Percentiles rank a stretch among this genome's conserved stretches.
Evolutionary conservation across 768 basidiomycete species (phyloP).

Genomic region (Pleurotus cornucopiae): DNA sequence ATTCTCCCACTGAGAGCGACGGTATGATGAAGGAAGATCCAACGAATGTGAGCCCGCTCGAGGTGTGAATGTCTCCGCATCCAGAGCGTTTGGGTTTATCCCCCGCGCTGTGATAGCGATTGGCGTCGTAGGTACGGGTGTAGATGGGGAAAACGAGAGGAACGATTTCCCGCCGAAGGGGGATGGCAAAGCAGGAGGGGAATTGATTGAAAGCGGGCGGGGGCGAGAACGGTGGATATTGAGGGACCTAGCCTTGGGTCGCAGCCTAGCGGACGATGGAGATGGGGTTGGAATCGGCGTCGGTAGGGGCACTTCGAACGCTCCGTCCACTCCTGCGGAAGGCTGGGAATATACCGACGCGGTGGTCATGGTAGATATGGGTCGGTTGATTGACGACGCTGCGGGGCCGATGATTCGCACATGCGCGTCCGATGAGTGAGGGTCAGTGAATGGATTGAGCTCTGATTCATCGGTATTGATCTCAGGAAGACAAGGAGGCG

Average conservation of each 20-base stretch:
- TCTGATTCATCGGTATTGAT: neutral
- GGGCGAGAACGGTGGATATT: neutral
- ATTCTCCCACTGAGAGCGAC: conserved; percentile 7
- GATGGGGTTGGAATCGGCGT: neutral
- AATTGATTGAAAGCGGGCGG: neutral
- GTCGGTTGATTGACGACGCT: neutral
- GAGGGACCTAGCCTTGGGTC: conserved; percentile 3
- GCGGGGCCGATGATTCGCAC: neutral
- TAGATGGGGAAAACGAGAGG: neutral
- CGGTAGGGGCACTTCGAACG: neutral
- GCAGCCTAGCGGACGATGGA: neutral
- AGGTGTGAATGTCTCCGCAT: neutral
- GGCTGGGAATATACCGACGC: conserved; percentile 7
- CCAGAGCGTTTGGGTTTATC: neutral
- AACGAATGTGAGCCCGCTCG: neutral
- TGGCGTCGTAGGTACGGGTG: neutral
- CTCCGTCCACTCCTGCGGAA: neutral
- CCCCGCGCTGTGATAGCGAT: neutral
- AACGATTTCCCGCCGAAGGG: neutral
- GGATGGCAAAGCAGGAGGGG: neutral
- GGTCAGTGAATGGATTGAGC: conserved; percentile 1
- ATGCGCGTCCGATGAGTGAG: neutral
- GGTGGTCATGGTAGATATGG: conserved; percentile 5
- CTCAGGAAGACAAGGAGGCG: conserved; percentile 3
- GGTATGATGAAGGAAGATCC: conserved; percentile 2